A percentile compares a stretch with the other conserved stretches of the same genome.
phyloP scores from a whole-genome alignment of 345 rosid genomes.

The Sisymbrium altissimum region DNA sequence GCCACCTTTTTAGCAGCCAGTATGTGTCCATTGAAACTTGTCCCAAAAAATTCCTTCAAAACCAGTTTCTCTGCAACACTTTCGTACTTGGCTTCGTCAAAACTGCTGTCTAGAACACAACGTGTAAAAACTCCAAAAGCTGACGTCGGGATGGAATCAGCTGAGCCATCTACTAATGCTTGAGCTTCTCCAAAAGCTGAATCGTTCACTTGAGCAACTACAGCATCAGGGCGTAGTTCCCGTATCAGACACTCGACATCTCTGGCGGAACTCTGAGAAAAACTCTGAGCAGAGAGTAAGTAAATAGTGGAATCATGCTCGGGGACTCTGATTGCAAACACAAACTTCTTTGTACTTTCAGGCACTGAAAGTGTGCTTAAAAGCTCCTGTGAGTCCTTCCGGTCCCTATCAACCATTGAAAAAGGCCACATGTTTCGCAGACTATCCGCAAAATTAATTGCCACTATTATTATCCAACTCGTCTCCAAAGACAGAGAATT shows the following conservation, averaged over 20 bases:
- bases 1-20: too few relatives aligned
- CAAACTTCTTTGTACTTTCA: conserved; percentile 47
- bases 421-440: neutral
- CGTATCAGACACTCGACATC: conserved; percentile 66
- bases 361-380: conserved; percentile 43
- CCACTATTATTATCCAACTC: neutral
- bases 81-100: too few relatives aligned
- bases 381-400: conserved; percentile 50
- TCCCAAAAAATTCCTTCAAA: too few relatives aligned
- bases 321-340: conserved; percentile 53
- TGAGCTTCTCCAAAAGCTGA: conserved; percentile 19
- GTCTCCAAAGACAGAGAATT: too few relatives aligned
- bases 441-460: neutral
- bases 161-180: conserved; percentile 8
- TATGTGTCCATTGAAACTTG: too few relatives aligned
- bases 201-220: conserved; percentile 50
- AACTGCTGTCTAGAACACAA: too few relatives aligned
- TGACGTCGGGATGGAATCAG: conserved; percentile 58
- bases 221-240: conserved; percentile 38
- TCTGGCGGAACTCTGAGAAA: conserved; percentile 65
- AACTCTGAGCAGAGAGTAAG: conserved; percentile 59
- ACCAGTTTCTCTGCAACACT: too few relatives aligned
- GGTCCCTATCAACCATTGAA: neutral
- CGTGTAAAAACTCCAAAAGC: conserved; percentile 56
- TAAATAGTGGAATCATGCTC: conserved; percentile 58